phyloP scores from a whole-genome alignment of 768 basidiomycete species.

The Tricholoma flavovirens region DNA sequence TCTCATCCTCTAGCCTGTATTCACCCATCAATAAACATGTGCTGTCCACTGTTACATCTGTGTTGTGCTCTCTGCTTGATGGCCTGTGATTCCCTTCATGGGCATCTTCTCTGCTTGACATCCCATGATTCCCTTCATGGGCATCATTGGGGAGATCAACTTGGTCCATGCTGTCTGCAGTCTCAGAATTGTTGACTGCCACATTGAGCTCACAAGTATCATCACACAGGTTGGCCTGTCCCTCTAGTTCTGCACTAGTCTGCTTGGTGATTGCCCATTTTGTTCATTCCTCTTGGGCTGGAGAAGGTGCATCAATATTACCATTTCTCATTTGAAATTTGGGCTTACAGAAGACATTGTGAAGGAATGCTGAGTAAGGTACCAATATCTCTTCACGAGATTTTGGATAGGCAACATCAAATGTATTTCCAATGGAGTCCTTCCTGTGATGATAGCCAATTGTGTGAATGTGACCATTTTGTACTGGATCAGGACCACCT shows the following conservation, averaged over 20 bases:
- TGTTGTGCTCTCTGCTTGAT: background rate
- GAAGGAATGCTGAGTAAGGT: constrained; percentile 2
- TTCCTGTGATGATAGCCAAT: no score
- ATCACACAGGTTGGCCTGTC: background rate
- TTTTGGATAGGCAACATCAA: background rate
- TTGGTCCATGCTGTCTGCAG: background rate
- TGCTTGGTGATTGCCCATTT: background rate
- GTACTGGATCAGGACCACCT: no score
- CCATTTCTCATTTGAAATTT: background rate
- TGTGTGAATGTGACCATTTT: no score
- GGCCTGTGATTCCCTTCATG: background rate
- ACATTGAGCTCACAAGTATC: background rate
- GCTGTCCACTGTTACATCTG: background rate
- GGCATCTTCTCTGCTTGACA: no score
- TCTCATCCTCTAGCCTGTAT: background rate
- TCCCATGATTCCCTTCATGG: no score
- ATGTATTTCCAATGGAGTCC: background rate
- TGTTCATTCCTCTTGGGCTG: no score
- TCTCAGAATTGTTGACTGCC: background rate
- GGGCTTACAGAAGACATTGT: background rate
- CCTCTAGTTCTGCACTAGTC: background rate
- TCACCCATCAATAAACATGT: background rate
- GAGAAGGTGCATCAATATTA: no score
- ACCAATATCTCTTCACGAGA: background rate
- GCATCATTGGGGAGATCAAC: background rate